Conservation (phyloP, 208 protist genomes). For the Leishmania arabica region DNA sequence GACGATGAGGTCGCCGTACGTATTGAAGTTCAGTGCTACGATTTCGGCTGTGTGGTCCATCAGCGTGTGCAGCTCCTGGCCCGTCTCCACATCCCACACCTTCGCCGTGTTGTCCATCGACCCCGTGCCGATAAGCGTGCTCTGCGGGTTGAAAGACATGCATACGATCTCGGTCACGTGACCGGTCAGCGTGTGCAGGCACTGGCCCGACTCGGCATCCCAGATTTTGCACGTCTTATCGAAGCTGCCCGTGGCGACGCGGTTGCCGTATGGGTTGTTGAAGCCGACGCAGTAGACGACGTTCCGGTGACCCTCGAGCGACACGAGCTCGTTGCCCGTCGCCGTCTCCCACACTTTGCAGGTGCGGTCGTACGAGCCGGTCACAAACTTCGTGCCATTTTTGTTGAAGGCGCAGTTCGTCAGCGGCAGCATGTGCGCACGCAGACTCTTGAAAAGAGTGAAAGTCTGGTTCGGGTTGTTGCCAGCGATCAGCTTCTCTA, state of each 20-base stretch:
- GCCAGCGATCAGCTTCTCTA: conserved; percentile 82
- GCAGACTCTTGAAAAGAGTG: conserved; percentile 94
- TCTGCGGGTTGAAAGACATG: conserved; percentile 94
- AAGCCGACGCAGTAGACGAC: conserved; percentile 97
- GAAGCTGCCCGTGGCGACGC: conserved; percentile 95
- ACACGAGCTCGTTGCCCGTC: conserved; percentile 92
- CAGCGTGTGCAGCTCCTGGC: conserved; percentile 87
- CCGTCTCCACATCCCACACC: conserved; percentile 95
- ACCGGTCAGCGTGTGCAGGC: conserved; percentile 89
- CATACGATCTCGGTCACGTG: conserved; percentile 96
- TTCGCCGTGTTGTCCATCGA: conserved; percentile 96
- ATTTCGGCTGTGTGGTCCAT: conserved; percentile 95
- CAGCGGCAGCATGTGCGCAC: conserved; percentile 95
- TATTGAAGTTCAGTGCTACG: conserved; percentile 94
- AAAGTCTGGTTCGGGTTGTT: conserved; percentile 87
- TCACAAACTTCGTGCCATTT: conserved; percentile 94
- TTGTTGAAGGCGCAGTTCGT: conserved; percentile 98
- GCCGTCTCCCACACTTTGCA: conserved; percentile 96
- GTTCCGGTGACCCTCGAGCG: conserved; percentile 95
- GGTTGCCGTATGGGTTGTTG: conserved; percentile 95
- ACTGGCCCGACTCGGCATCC: conserved; percentile 89
- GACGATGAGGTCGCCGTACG: conserved; percentile 83
- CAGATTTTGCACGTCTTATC: conserved; percentile 97
- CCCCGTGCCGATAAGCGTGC: conserved; percentile 90
- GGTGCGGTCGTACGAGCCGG: conserved; percentile 95